Evolutionary conservation across 352 stramenopile species (phyloP).

Genomic region (Pythium grandisporangium): DNA sequence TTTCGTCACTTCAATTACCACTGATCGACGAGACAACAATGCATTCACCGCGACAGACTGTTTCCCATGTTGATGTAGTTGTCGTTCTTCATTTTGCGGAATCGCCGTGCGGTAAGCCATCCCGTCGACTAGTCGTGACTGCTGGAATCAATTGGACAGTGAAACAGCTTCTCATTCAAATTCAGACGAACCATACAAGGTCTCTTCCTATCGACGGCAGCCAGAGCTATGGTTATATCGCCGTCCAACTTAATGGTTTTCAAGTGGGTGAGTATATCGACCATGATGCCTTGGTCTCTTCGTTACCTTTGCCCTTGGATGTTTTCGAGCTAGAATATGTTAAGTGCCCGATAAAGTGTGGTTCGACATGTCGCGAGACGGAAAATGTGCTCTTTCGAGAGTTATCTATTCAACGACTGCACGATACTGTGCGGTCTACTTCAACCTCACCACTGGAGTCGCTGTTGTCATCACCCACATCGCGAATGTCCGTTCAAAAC

Average conservation of each 20-base stretch:
- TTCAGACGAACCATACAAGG: constrained; percentile 14
- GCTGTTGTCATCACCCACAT: too few relatives aligned
- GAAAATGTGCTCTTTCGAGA: constrained; percentile 3
- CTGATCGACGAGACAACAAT: constrained; percentile 15
- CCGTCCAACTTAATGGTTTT: constrained; percentile 13
- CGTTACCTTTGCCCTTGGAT: constrained; percentile 18
- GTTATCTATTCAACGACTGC: too few relatives aligned
- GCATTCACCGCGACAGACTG: constrained; percentile 4
- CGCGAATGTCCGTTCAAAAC: too few relatives aligned
- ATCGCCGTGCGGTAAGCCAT: constrained; percentile 4
- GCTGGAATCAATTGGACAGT: constrained; percentile 19
- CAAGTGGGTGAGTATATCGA: constrained; percentile 21
- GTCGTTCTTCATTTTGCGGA: constrained; percentile 26
- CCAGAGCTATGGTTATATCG: constrained; percentile 10
- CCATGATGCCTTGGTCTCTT: constrained; percentile 16
- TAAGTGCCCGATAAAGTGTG: too few relatives aligned
- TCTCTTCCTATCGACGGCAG: constrained; percentile 5
- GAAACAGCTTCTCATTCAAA: constrained; percentile 25
- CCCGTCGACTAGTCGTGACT: constrained; percentile 14
- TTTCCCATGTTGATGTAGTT: constrained; percentile 16
- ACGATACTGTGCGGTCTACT: too few relatives aligned
- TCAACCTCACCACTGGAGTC: too few relatives aligned
- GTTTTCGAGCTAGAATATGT: constrained; percentile 31
- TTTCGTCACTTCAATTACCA: constrained; percentile 68
- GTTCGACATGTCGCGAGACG: too few relatives aligned